Percentiles rank a stretch among this genome's conserved stretches.
Evolutionary conservation across 2,329 filamentous ascomycete species (phyloP).

Genomic region (Pleomassaria siparia): DNA sequence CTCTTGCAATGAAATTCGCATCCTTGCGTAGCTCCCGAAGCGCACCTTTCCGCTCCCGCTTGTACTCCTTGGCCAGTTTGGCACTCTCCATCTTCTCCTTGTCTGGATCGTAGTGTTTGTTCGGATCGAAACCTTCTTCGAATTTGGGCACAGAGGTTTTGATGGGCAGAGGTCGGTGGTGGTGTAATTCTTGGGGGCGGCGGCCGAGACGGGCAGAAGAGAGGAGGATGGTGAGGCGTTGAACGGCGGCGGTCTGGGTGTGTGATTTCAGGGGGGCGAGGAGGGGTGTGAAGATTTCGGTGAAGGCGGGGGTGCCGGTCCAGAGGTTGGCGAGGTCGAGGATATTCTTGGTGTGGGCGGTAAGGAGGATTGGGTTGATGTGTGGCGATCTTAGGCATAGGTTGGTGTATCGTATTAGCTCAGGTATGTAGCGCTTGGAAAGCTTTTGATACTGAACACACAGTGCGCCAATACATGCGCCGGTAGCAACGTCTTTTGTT

Average conservation of each 20-base stretch:
- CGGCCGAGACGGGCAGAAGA: conserved; percentile 66
- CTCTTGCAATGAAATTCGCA: conserved; percentile 86
- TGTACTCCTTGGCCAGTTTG: conserved; percentile 87
- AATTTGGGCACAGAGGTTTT: conserved; percentile 90
- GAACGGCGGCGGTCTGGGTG: conserved; percentile 52
- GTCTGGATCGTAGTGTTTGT: conserved; percentile 96
- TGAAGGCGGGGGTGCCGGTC: conserved; percentile 71
- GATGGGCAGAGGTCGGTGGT: conserved; percentile 86
- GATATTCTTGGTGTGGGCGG: conserved; percentile 66
- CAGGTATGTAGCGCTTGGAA: conserved; percentile 85
- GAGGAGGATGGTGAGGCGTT: conserved; percentile 64
- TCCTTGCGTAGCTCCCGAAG: conserved; percentile 95
- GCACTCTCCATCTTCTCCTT: conserved; percentile 81
- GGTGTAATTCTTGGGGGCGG: conserved; percentile 81
- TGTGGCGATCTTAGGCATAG: conserved; percentile 63
- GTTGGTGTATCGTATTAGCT: conserved; percentile 78
- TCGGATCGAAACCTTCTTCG: conserved; percentile 90
- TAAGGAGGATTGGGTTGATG: conserved; percentile 51
- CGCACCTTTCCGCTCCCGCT: conserved; percentile 92
- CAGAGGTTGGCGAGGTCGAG: conserved; percentile 71
- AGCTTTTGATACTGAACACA: conserved; percentile 79
- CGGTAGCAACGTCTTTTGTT: conserved; percentile 68
- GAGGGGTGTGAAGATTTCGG: conserved; percentile 73
- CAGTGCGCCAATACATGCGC: conserved; percentile 77
- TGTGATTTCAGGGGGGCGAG: conserved; percentile 35